Base-by-base conservation (phyloP, 768 basidiomycete species). In the Panellus pusillus region DNA sequence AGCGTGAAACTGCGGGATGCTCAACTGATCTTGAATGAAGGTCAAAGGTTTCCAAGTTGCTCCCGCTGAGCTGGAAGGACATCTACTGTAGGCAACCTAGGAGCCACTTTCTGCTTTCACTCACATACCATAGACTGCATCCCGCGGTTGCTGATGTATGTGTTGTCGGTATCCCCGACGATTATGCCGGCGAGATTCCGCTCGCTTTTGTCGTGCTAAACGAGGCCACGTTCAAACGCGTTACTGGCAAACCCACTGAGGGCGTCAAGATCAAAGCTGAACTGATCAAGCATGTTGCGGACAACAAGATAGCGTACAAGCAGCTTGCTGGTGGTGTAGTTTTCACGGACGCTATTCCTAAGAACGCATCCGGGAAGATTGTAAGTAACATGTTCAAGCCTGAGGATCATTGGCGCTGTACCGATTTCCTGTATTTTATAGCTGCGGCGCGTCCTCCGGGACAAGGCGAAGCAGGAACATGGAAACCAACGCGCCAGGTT, bases 101-200 rank as follows among this genome's bases (percentile, higher is more conserved):
- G 36, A 57, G 56, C 14, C 15, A 2, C 17, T 13, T 32, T 31
- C 11, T 18, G 48, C 20, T 29, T 31, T 39, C 44, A 8, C 47
- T 18, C 2, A 28, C 24, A 1, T 27, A 15, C 14, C 9, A 9
- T 29, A 57, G 56, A 20, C 63, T 74, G 32, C 84, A 87, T 61
- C 73, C 77, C 9, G 81, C 83, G 54, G 84, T 90, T 11, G 70
- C 68, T 4, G 86, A 86, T 61, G 74, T 74, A 1, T 85, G 86
- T 59, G 82, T 87, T 8, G 84, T 91, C 7, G 80, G 86, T 5
- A 64, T 89, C 17, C 76, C 77, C 1, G 86, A 91, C 61, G 88
- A 90, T 19, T 89, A 86, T 64, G 86, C 79, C 52, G 88, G 89
- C 15, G 89, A 92, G 65, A 60, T 88, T 11, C 89, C 90, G 0